Conservation (phyloP, 495 filamentous ascomycete genomes). For the Hyaloscypha hepaticicola region DNA sequence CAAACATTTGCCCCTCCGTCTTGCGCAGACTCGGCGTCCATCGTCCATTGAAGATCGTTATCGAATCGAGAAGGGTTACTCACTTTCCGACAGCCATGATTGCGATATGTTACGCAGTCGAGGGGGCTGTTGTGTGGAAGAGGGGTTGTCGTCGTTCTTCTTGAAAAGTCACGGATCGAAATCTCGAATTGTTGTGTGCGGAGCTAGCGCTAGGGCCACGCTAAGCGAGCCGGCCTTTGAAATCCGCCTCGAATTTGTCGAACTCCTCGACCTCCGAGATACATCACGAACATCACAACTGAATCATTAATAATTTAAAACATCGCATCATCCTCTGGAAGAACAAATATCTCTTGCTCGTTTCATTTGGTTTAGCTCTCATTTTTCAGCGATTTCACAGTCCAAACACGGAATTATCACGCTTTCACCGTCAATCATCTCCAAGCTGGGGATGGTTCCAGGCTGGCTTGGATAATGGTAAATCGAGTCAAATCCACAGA, state of each 20-base stretch:
- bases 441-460: too few relatives aligned
- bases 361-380: too few relatives aligned
- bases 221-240: conserved; percentile 6
- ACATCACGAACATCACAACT: conserved; percentile 1
- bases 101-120: conserved; percentile 49
- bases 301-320: background rate
- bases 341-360: too few relatives aligned
- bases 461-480: too few relatives aligned
- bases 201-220: conserved; percentile 13
- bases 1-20: conserved; percentile 23
- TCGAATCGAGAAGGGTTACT: conserved; percentile 40
- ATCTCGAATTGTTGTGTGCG: conserved; percentile 23
- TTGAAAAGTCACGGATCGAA: conserved; percentile 5
- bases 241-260: background rate
- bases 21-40: background rate
- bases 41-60: conserved; percentile 17
- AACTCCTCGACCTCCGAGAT: background rate
- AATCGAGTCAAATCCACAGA: too few relatives aligned
- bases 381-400: too few relatives aligned
- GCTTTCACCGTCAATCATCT: too few relatives aligned
- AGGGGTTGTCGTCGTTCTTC: conserved; percentile 9
- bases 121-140: conserved; percentile 29
- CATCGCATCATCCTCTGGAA: background rate
- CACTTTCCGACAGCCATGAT: conserved; percentile 93
- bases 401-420: too few relatives aligned